Percentiles rank a stretch among this genome's conserved stretches.
Evolutionary conservation across 192 early-diverging fungal genomes (phyloP).

Genomic region (Diversispora eburnea): DNA sequence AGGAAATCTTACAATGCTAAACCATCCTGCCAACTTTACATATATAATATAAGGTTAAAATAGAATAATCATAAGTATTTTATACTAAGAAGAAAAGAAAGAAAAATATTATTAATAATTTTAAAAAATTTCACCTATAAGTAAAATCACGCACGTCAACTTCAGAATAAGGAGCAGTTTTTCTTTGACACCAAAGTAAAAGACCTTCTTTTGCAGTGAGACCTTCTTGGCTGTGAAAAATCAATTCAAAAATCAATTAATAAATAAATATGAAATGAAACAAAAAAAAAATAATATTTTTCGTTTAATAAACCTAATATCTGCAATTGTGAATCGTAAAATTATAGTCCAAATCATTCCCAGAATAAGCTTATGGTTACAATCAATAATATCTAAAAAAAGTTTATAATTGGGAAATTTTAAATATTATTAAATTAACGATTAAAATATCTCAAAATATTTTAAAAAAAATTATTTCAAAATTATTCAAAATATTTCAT

Average conservation of each 20-base stretch:
- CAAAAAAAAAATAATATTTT: neutral
- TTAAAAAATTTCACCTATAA: constrained; percentile 37
- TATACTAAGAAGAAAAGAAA: too few species aligned
- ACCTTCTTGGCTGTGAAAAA: constrained; percentile 76
- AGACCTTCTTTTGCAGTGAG: constrained; percentile 95
- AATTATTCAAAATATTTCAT: too few species aligned
- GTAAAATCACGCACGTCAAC: constrained; percentile 90
- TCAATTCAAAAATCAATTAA: neutral
- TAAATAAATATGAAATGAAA: neutral
- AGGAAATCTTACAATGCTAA: constrained; percentile 73
- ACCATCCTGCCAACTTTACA: constrained; percentile 80
- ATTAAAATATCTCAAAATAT: neutral
- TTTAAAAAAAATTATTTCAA: too few species aligned
- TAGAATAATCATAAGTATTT: neutral
- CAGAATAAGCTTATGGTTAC: constrained; percentile 85
- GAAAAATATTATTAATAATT: neutral
- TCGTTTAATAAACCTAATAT: constrained; percentile 60
- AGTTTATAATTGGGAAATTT: neutral
- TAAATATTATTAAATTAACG: neutral
- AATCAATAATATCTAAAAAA: constrained; percentile 82
- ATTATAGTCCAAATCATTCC: constrained; percentile 98
- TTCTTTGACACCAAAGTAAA: constrained; percentile 94
- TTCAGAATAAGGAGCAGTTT: constrained; percentile 86
- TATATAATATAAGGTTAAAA: neutral
- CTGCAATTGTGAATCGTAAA: constrained; percentile 92